Evolutionary conservation across 2,329 filamentous ascomycete species (phyloP), one percentile per base, ranked within the genome.

Genomic region (Claviceps monticola): DNA sequence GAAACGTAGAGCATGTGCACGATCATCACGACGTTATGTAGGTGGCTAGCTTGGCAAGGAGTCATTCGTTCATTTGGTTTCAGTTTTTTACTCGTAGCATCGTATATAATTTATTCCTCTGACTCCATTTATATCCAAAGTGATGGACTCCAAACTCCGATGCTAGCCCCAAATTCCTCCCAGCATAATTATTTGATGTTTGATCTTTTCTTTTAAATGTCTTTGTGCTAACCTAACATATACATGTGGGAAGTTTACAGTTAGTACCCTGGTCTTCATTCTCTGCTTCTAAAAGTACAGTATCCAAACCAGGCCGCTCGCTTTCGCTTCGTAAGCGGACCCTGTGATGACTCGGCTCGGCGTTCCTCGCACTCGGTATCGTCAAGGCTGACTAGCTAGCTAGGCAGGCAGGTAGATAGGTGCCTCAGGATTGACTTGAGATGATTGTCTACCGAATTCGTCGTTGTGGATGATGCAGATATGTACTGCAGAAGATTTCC

Each of bases 241-340:
- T 58, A 59, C 57, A 60, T 48, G 49, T 51, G 55, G 50, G 48
- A 56, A 52, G 47, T 48, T 53, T 49, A 50, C 41, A 52, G 34
- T 54, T 51, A 47, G 52, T 53, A 39, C 49, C 26, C 44, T 38
- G 42, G 34, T 45, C 23, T 23, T 23, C n/a, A 17, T 23, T 29
- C 37, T 46, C 46, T 54, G 50, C 53, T 49, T 51, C 51, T 59
- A 58, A 53, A 56, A 57, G 54, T 62, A 62, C 58, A 61, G 39
- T 60, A 56, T 60, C 56, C 59, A 61, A 61, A 53, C 53, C 53
- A 42, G 53, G 51, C 48, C 36, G 29, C 23, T 41, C 48, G 44
- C 53, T 39, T 9, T 48, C 45, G 9, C 26, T 23, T 6, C 47
- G 44, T 19, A 9, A 37, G 39, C 37, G 9, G 36, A 44, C 21